Evolutionary conservation across 208 protist species (phyloP).

Genomic region (Crithidia sp.): DNA sequence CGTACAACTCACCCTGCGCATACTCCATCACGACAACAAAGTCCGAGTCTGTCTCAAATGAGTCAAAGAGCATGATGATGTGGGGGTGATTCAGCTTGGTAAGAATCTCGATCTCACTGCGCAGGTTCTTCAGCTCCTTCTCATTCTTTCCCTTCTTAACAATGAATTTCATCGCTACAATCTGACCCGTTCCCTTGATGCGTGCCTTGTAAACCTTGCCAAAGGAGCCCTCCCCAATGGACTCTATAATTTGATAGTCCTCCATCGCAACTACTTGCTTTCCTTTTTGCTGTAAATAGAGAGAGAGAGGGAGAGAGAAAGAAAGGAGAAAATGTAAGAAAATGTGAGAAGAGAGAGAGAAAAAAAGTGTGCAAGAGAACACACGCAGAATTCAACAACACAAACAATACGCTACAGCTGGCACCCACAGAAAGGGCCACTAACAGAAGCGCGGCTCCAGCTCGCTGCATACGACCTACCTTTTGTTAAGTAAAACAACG

Average conservation of each 20-base stretch:
- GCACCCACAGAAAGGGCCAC: no score
- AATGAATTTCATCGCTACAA: conserved; percentile 99
- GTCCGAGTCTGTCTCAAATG: conserved; percentile 95
- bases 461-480: no score
- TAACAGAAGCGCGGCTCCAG: no score
- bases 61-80: conserved; percentile 97
- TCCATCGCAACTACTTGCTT: conserved; percentile 64
- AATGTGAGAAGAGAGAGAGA: conserved; percentile 10
- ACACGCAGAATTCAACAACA: neutral
- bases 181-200: conserved; percentile 91
- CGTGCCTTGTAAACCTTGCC: conserved; percentile 98
- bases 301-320: neutral
- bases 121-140: conserved; percentile 92
- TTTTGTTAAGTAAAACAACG: no score
- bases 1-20: conserved; percentile 94
- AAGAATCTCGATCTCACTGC: conserved; percentile 97
- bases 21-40: conserved; percentile 95
- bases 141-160: conserved; percentile 95
- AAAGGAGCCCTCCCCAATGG: conserved; percentile 98
- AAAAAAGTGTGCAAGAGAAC: neutral
- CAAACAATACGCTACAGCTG: no score
- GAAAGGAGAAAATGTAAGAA: conserved; percentile 28
- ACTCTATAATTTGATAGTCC: conserved; percentile 93
- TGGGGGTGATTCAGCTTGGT: conserved; percentile 95
- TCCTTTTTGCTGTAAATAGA: neutral